Evolutionary conservation across 371 early-diverging fungal species (phyloP), one percentile per base, ranked within the genome.

Genomic region (Saksenaea vasiformis): DNA sequence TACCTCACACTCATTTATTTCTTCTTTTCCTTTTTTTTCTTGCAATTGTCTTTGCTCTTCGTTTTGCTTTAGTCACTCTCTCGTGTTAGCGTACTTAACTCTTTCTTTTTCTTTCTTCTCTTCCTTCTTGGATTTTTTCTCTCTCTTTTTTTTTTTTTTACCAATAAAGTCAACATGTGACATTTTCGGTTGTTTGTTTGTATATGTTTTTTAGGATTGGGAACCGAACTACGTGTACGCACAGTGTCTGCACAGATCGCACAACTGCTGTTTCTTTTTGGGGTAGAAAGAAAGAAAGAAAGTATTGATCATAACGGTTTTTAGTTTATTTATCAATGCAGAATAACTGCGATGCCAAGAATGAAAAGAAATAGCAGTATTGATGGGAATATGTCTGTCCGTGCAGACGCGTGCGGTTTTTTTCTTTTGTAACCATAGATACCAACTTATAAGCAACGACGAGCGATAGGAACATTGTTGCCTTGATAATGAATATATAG

Each of bases 391-490:
- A 31, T 2, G 31, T 31, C 31, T 31, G 31, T 31, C 7, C 31
- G 31, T 31, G 31, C 31, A 31, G 31, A 31, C 31, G 31, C 31
- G 31, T 31, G 31, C 31, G 31, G n/a, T n/a, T n/a, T n/a, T n/a
- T n/a, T n/a, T n/a, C n/a, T n/a, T 19, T 47, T 19, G n/a, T 19
- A 5, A 22, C 9, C 11, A 22, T 47, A 19, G 11, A 19, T 47
- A 22, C 19, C 1, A 9, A 41, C 2, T 47, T 47, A 47, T 2
- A 47, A 22, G 5, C 51, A 47, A 22, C 51, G 51, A 17, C 68
- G 58, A 34, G 69, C 69, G 26, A 69, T 69, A 5, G 61, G 54
- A 26, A 69, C 60, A n/a, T 63, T 51, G 19, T 58, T 64, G 2
- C 44, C 28, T 36, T 13, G 59, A 36, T 69, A 63, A 39, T 66